These are phyloP conservation scores for Gentiana macrophylla DNA, from an alignment of 257 asterid genomes.

Conservation along the genomic window DNA sequence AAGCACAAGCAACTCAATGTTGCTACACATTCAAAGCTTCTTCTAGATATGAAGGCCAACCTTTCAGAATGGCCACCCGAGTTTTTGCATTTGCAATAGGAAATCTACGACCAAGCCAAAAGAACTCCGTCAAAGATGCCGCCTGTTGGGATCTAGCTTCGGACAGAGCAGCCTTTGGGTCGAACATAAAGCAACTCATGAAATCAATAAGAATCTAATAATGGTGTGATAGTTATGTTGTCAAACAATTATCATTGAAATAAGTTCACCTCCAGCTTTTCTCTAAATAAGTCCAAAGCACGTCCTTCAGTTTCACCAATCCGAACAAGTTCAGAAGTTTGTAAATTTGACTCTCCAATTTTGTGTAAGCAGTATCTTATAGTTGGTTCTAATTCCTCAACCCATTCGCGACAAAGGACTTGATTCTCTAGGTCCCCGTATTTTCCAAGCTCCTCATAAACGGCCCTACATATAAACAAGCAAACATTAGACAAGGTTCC, in stretches of 20 bases:
- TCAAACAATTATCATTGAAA: background rate
- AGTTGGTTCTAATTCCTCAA: slow-evolving; percentile 91
- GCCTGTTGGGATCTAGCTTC: slow-evolving; percentile 99
- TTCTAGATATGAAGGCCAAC: slow-evolving; percentile 24
- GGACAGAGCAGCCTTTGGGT: slow-evolving; percentile 83
- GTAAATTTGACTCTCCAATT: slow-evolving; percentile 81
- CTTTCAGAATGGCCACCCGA: slow-evolving; percentile 82
- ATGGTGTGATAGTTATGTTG: background rate
- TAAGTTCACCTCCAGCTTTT: slow-evolving; percentile 74
- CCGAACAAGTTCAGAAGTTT: slow-evolving; percentile 68
- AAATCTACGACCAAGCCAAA: slow-evolving; percentile 83
- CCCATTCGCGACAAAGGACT: slow-evolving; percentile 87
- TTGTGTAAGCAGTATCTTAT: slow-evolving; percentile 83
- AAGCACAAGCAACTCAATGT: background rate
- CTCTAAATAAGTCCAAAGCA: slow-evolving; percentile 86
- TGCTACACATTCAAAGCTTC: background rate
- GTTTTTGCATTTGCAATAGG: slow-evolving; percentile 95
- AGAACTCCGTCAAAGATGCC: slow-evolving; percentile 88
- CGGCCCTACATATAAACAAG: slow-evolving; percentile 43
- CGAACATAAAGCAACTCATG: slow-evolving; percentile 16
- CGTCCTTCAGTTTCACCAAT: slow-evolving; percentile 97
- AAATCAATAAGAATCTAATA: slow-evolving; percentile 8
- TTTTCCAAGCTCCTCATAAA: slow-evolving; percentile 96
- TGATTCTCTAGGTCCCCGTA: slow-evolving; percentile 93
- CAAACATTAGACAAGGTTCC: no score